Evolutionary conservation across 179 eudicot species (phyloP).

Genomic region (Silene vulgaris): DNA sequence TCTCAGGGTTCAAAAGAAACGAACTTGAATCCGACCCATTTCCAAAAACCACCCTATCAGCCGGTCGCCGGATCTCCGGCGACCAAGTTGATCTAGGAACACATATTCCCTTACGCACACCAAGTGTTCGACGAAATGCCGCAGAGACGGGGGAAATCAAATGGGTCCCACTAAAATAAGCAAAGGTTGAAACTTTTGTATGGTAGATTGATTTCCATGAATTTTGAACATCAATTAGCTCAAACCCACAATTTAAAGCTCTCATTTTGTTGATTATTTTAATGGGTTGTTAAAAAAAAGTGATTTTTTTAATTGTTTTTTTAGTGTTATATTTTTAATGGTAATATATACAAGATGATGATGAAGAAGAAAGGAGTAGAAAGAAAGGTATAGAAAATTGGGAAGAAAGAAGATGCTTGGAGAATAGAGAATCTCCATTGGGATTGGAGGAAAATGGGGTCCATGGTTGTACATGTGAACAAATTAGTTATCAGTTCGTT

Average conservation of each 20-base stretch:
- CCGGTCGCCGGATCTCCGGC: conserved; percentile 72
- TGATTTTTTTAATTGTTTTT: too few relatives aligned
- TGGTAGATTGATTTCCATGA: conserved; percentile 56
- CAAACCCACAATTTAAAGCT: conserved; percentile 54
- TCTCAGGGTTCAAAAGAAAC: conserved; percentile 20
- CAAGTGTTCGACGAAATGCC: conserved; percentile 66
- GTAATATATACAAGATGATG: background rate
- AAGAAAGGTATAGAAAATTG: background rate
- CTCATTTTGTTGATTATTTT: conserved; percentile 38
- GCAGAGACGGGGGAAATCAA: conserved; percentile 41
- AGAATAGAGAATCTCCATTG: conserved; percentile 31
- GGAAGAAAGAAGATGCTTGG: conserved; percentile 22
- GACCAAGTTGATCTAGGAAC: conserved; percentile 43
- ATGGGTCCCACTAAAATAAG: conserved; percentile 30
- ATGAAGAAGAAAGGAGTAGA: background rate
- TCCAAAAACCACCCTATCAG: conserved; percentile 46
- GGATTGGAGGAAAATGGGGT: conserved; percentile 26
- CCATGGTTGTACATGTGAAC: conserved; percentile 8
- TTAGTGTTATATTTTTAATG: too few relatives aligned
- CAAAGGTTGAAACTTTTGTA: conserved; percentile 45
- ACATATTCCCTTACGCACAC: conserved; percentile 33
- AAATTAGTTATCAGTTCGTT: conserved; percentile 12
- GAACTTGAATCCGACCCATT: conserved; percentile 52
- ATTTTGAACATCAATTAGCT: conserved; percentile 62
- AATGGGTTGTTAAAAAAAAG: background rate